phyloP scores from a whole-genome alignment of 306 rosid species.

The Prunus mira region DNA sequence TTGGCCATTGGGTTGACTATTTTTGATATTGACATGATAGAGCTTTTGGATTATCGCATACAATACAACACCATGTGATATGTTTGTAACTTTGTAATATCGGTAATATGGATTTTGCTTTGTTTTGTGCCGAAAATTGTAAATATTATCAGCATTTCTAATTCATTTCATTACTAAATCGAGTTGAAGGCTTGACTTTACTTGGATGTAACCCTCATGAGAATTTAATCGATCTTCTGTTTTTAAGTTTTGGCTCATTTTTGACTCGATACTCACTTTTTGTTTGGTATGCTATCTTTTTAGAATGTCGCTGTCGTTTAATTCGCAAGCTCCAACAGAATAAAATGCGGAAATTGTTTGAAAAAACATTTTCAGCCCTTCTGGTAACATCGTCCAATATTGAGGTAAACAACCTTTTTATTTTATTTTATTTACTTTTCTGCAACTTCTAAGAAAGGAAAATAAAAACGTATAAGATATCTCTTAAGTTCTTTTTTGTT shows the following conservation, averaged over 20 bases:
- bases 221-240: not conserved
- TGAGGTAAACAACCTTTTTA: no score
- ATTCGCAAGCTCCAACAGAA: not conserved
- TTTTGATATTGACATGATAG: not conserved
- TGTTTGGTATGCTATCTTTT: not conserved
- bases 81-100: not conserved
- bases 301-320: not conserved
- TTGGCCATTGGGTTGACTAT: constrained; percentile 59
- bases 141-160: not conserved
- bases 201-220: not conserved
- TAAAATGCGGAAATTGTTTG: no score
- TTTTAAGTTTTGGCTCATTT: not conserved
- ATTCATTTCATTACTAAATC: not conserved
- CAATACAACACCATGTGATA: not conserved
- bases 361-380: no score
- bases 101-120: not conserved
- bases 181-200: not conserved
- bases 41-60: not conserved
- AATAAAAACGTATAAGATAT: no score
- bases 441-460: no score
- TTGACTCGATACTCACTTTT: not conserved
- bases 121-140: constrained; percentile 2
- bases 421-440: no score
- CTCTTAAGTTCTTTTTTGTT: no score
- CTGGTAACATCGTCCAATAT: no score